phyloP scores from a whole-genome alignment of 768 basidiomycete species.

The Lactifluus volemus region DNA sequence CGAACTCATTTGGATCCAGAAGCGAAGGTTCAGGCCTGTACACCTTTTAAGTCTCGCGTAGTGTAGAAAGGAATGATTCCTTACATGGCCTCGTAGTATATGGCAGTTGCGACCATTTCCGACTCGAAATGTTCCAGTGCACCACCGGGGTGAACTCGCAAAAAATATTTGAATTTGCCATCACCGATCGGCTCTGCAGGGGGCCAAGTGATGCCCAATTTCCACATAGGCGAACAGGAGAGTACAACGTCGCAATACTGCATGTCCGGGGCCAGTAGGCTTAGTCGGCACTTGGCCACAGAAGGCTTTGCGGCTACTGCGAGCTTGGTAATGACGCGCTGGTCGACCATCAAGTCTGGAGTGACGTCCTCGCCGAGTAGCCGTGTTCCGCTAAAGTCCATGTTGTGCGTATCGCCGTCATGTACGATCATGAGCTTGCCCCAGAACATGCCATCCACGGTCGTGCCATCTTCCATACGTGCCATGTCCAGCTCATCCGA shows the following conservation, averaged over 20 bases:
- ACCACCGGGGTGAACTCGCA: constrained; percentile 78
- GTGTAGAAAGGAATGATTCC: constrained; percentile 24
- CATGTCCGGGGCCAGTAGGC: constrained; percentile 58
- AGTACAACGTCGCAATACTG: constrained; percentile 79
- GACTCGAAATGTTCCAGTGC: constrained; percentile 82
- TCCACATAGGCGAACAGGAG: constrained; percentile 66
- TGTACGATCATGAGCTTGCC: constrained; percentile 82
- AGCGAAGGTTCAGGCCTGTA: constrained; percentile 68
- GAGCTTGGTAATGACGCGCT: constrained; percentile 67
- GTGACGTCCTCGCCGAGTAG: constrained; percentile 54
- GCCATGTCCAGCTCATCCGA: constrained; percentile 86
- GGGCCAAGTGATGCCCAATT: constrained; percentile 68
- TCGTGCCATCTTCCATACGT: constrained; percentile 81
- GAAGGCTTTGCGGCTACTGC: constrained; percentile 66
- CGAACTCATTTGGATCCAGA: constrained; percentile 71
- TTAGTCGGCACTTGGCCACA: constrained; percentile 68
- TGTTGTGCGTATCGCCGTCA: constrained; percentile 61
- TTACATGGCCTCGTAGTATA: constrained; percentile 83
- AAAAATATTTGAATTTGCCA: constrained; percentile 73
- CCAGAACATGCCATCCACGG: constrained; percentile 82
- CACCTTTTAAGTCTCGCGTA: neutral
- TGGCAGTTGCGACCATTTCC: constrained; percentile 65
- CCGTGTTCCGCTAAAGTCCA: constrained; percentile 79
- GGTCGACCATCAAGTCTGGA: constrained; percentile 66
- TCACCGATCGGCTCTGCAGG: constrained; percentile 57